These are phyloP conservation scores for Chrysoporthe austroafricana DNA, from an alignment of 2,329 filamentous ascomycete species.

Conservation along the genomic window DNA sequence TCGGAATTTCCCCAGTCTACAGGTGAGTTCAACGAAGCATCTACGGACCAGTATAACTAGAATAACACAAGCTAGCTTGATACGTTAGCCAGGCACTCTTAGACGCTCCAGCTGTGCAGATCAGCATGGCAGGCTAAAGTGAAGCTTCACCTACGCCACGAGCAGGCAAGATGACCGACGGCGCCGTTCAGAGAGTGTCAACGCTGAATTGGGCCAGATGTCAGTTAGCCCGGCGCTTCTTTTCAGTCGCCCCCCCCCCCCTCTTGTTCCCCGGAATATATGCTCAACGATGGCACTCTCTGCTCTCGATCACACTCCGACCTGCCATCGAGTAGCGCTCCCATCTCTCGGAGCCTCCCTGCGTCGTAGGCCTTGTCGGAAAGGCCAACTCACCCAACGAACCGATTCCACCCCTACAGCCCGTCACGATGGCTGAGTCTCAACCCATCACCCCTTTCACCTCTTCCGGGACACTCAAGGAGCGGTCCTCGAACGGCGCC, in stretches of 20 bases:
- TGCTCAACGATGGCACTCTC: background rate
- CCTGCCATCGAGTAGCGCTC: background rate
- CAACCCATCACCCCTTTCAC: background rate
- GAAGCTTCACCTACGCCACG: background rate
- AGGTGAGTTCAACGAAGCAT: background rate
- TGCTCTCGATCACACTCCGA: background rate
- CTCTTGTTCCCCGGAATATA: background rate
- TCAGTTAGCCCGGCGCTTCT: too few relatives aligned
- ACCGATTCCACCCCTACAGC: background rate
- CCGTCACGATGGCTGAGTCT: background rate
- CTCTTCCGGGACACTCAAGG: background rate
- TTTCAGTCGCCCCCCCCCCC: too few relatives aligned
- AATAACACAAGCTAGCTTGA: background rate
- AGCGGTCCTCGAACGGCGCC: background rate
- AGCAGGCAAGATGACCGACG: background rate
- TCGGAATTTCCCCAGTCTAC: too few relatives aligned
- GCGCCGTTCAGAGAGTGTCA: background rate
- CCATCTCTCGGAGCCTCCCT: too few relatives aligned
- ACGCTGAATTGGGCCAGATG: too few relatives aligned
- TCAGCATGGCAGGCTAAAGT: background rate
- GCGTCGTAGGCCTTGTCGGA: background rate
- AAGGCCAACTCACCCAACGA: background rate
- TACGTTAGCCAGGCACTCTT: background rate
- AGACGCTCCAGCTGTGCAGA: background rate
- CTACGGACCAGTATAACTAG: background rate